Evolutionary conservation across 2,329 filamentous ascomycete genomes (phyloP).

Genomic region (Monilinia vaccinii-corymbosi): DNA sequence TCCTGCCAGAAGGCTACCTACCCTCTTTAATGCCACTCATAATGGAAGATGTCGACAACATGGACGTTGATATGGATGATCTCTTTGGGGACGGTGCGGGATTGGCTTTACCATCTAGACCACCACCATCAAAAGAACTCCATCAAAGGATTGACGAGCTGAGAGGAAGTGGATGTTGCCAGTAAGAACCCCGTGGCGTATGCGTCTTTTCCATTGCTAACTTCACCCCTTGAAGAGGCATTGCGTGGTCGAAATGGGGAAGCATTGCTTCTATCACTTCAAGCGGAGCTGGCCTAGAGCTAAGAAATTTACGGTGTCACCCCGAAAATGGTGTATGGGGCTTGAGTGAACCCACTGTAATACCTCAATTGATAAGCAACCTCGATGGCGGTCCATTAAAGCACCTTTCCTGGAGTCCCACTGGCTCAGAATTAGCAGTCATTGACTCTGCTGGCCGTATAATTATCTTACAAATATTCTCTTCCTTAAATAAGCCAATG

Average conservation of each 20-base stretch:
- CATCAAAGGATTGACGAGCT: slow-evolving; percentile 69
- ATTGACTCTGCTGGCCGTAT: slow-evolving; percentile 73
- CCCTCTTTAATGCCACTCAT: slow-evolving; percentile 42
- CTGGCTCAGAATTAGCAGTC: slow-evolving; percentile 71
- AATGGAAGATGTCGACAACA: slow-evolving; percentile 42
- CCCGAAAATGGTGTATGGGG: slow-evolving; percentile 65
- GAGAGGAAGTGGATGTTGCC: slow-evolving; percentile 66
- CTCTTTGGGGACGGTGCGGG: slow-evolving; percentile 65
- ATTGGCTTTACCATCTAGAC: slow-evolving; percentile 43
- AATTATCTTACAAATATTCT: slow-evolving; percentile 61
- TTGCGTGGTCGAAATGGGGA: slow-evolving; percentile 83
- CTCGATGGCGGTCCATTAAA: slow-evolving; percentile 58
- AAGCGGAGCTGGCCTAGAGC: slow-evolving; percentile 60
- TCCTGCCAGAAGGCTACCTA: background rate
- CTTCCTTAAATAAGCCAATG: slow-evolving; percentile 64
- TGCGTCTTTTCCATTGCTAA: background rate
- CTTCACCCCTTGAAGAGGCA: slow-evolving; percentile 44
- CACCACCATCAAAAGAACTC: slow-evolving; percentile 50
- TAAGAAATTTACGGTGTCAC: slow-evolving; percentile 63
- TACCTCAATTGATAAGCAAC: slow-evolving; percentile 51
- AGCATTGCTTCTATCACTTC: slow-evolving; percentile 73
- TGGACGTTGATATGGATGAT: slow-evolving; percentile 57
- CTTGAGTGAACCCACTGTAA: slow-evolving; percentile 61
- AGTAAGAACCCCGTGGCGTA: slow-evolving; percentile 46
- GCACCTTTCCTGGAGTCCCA: slow-evolving; percentile 72